phyloP scores from a whole-genome alignment of 805 yeast genomes.

The Kuraishia ogatae region DNA sequence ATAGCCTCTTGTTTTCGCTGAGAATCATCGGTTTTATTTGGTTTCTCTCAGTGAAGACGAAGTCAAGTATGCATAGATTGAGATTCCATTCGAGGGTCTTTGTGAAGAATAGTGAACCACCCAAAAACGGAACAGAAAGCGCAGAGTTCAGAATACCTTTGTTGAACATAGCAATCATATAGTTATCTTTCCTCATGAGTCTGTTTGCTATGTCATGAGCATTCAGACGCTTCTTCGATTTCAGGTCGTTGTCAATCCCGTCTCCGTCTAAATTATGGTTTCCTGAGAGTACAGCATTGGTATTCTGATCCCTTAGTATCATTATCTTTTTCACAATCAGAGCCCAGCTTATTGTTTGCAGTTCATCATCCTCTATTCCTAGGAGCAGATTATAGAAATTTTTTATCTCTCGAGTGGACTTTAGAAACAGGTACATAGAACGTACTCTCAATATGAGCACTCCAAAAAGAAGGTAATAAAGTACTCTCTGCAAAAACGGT shows the following conservation, averaged over 20 bases:
- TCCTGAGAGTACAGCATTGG: conserved; percentile 60
- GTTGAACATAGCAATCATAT: conserved; percentile 82
- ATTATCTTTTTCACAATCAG: conserved; percentile 70
- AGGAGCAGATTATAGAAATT: conserved; percentile 70
- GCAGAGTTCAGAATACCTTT: conserved; percentile 64
- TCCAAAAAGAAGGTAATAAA: conserved; percentile 51
- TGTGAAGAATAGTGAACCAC: conserved; percentile 42
- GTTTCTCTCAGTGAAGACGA: conserved; percentile 75
- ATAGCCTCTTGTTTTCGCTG: conserved; percentile 60
- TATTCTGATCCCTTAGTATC: conserved; percentile 71
- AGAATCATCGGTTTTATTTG: conserved; percentile 67
- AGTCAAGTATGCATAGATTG: conserved; percentile 80
- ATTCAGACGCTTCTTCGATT: conserved; percentile 66
- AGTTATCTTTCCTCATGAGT: conserved; percentile 92
- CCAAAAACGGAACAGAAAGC: conserved; percentile 29
- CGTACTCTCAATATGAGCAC: conserved; percentile 43
- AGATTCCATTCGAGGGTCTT: conserved; percentile 93
- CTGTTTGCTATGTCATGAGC: conserved; percentile 95
- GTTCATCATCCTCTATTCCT: conserved; percentile 66
- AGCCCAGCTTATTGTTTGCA: conserved; percentile 93
- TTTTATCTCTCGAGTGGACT: conserved; percentile 62
- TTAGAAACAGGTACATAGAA: conserved; percentile 53
- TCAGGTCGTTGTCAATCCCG: conserved; percentile 42
- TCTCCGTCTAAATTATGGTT: conserved; percentile 13
- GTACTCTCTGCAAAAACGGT: conserved; percentile 42